phyloP scores from a whole-genome alignment of 257 asterid species.

The Echium plantagineum region DNA sequence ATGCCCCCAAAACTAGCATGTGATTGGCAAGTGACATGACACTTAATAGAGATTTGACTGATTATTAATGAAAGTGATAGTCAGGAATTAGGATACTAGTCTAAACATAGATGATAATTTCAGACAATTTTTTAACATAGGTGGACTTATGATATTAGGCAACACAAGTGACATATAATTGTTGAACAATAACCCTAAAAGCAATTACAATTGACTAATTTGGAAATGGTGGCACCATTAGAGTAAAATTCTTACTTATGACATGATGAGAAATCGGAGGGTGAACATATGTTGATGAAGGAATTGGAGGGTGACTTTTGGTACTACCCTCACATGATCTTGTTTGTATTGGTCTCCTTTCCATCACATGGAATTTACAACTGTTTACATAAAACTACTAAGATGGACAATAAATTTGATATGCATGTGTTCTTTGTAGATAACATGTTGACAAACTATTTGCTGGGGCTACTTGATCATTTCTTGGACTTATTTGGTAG shows the following conservation, averaged over 20 bases:
- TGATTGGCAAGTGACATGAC: too few relatives aligned
- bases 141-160: too few relatives aligned
- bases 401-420: neutral
- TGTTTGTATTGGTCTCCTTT: neutral
- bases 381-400: neutral
- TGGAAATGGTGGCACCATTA: neutral
- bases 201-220: too few relatives aligned
- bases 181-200: too few relatives aligned
- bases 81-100: too few relatives aligned
- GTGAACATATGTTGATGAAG: neutral
- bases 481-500: neutral
- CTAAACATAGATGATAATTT: too few relatives aligned
- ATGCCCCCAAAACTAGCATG: too few relatives aligned
- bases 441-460: neutral
- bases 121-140: too few relatives aligned
- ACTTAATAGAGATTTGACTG: too few relatives aligned
- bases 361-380: neutral
- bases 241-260: neutral
- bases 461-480: neutral
- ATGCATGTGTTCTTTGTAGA: neutral
- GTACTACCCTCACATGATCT: neutral
- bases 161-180: too few relatives aligned
- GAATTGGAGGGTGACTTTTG: neutral
- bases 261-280: too few relatives aligned
- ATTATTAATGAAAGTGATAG: too few relatives aligned